These are phyloP conservation scores for Rosa lucieae DNA, from an alignment of 306 rosid genomes.

Conservation along the genomic window DNA sequence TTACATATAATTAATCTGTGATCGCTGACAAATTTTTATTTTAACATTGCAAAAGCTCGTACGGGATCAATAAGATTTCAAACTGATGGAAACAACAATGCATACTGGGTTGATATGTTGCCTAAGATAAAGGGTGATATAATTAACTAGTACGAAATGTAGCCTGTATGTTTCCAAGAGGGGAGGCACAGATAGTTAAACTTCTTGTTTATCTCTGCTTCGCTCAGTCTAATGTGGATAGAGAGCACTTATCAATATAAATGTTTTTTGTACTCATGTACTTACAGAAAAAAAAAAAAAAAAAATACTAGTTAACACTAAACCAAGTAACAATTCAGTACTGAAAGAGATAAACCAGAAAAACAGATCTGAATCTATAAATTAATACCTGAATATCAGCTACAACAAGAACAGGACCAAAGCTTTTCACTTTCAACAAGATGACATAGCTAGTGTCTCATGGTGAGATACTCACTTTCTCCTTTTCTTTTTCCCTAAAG, in stretches of 20 bases:
- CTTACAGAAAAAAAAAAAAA: no score
- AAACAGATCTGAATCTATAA: not conserved
- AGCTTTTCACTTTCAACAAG: not conserved
- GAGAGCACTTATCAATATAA: not conserved
- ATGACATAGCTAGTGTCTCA: slow-evolving; percentile 6
- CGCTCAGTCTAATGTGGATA: not conserved
- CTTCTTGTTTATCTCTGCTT: not conserved
- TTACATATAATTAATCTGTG: not conserved
- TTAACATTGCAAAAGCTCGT: not conserved
- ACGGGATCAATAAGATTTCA: not conserved
- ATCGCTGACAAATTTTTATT: not conserved
- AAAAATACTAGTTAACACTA: no score
- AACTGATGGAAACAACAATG: not conserved
- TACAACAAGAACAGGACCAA: not conserved
- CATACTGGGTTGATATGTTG: not conserved
- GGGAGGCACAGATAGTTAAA: not conserved
- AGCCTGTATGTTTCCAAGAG: not conserved
- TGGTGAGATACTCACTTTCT: slow-evolving; percentile 32
- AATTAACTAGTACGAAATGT: not conserved
- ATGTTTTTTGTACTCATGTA: not conserved
- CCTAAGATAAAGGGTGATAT: not conserved
- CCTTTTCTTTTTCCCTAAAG: slow-evolving; percentile 47
- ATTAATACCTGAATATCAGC: slow-evolving; percentile 52
- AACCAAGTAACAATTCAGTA: slow-evolving; percentile 12
- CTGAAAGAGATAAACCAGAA: slow-evolving; percentile 15